Conservation (phyloP, 139 green algal species). For the Mychonastes homosphaera region DNA sequence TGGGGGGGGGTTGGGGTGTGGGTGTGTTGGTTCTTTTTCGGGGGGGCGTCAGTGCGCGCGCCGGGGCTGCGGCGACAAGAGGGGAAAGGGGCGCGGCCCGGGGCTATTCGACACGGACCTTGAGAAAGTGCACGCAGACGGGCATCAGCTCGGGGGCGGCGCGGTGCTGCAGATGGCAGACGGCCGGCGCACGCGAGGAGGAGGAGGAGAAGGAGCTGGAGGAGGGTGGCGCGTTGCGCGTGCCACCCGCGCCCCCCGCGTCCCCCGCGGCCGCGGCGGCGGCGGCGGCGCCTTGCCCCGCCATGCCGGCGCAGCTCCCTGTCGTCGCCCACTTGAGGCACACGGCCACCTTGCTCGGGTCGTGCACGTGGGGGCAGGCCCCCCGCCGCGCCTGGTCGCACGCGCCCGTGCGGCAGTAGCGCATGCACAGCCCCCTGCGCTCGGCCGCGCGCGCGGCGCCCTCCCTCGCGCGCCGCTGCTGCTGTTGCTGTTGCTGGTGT, state of each 20-base stretch:
- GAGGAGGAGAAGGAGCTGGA: no score
- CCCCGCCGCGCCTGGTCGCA: slow-evolving; percentile 14
- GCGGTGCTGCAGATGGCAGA: slow-evolving; percentile 29
- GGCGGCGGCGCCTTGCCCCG: no score
- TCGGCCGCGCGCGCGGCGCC: slow-evolving; percentile 6
- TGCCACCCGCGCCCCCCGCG: no score
- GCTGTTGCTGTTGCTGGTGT: background rate
- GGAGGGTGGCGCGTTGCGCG: no score
- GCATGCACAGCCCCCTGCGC: slow-evolving; percentile 17
- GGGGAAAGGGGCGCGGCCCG: background rate
- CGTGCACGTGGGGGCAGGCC: slow-evolving; percentile 31
- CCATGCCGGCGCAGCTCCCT: no score
- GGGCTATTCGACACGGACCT: slow-evolving; percentile 17
- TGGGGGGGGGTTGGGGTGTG: slow-evolving; percentile 8
- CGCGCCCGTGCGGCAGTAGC: slow-evolving; percentile 27
- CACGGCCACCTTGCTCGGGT: slow-evolving; percentile 46
- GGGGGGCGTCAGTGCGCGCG: no score
- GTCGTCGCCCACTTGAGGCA: slow-evolving; percentile 51
- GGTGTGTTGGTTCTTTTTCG: background rate
- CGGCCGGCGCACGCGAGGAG: no score
- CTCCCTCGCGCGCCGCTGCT: background rate
- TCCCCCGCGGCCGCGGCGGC: no score
- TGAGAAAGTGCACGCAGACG: slow-evolving; percentile 52
- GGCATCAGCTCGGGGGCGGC: slow-evolving; percentile 56
- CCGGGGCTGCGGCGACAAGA: background rate